Base-by-base conservation (phyloP, 768 basidiomycete species). In the Leccinum truebloodii region DNA sequence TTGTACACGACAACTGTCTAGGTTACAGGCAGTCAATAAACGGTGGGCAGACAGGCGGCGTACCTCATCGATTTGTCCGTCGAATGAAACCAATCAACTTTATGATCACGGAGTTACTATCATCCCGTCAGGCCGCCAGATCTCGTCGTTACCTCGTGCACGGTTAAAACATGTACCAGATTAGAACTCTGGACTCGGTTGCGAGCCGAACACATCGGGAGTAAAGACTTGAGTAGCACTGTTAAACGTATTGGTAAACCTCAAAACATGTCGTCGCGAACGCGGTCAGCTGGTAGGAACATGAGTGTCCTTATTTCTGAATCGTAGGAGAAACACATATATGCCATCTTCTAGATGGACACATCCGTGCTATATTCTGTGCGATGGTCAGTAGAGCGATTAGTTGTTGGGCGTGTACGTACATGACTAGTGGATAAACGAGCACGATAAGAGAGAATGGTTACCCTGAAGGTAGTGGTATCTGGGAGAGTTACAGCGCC, bases 221-320 rank as follows among this genome's bases (percentile, higher is more conserved):
- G 89, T 77, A 62, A 89, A 79, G 8, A 90, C 67, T 64, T 90
- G 87, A 9, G 66, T 68, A 10, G 10, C 41, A 44, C 41, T 9
- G 8, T 28, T 2, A 28, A 8, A 76, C 75, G 65, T 83, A 76
- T 71, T 86, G 79, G 28, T 86, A 70, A 0, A 81, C 78, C 86
- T 86, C 86, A 68, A 89, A 87, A 10, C 88, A 87, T 69, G 87
- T 82, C 2, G 87, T 86, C 4, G 76, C 76, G 22, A 58, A 59
- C 37, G 57, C 32, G 4, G 59, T 61, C 71, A 60, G 0, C 73
- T 73, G 13, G 66, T 63, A 3, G 80, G 75, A 1, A 71, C 73
- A 86, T 83, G 76, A 90, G 89, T 16, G 79, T 80, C 69, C 86
- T 80, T 12, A 79, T 65, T 2, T 78, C 70, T 9, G 81, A 77